Percentiles rank a stretch among this genome's conserved stretches.
These are phyloP conservation scores for Sporothrix brunneoviolacea DNA, from an alignment of 2,329 filamentous ascomycete genomes.

Conservation along the genomic window DNA sequence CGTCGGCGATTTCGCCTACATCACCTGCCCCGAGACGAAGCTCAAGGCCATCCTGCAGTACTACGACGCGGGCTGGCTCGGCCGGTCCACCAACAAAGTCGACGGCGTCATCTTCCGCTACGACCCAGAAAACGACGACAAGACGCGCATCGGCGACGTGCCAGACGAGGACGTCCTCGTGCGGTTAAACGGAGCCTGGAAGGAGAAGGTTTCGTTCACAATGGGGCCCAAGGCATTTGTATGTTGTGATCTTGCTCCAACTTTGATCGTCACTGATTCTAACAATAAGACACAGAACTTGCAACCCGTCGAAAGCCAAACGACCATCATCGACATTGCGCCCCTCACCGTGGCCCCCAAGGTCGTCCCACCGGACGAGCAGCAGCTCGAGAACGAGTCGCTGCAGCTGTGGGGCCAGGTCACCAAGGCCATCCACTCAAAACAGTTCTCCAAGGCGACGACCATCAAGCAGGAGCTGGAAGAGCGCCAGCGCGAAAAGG, in stretches of 20 bases:
- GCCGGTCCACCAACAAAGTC: slow-evolving; percentile 83
- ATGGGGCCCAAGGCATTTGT: slow-evolving; percentile 55
- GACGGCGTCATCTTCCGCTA: slow-evolving; percentile 88
- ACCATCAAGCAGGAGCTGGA: slow-evolving; percentile 85
- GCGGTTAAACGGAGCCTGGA: slow-evolving; percentile 80
- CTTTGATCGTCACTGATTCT: neutral
- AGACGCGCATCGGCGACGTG: slow-evolving; percentile 75
- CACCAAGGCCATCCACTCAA: slow-evolving; percentile 74
- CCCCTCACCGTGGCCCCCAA: slow-evolving; percentile 77
- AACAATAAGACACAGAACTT: slow-evolving; percentile 28
- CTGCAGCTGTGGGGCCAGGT: slow-evolving; percentile 82
- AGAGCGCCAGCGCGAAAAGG: slow-evolving; percentile 79
- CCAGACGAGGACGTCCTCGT: slow-evolving; percentile 77
- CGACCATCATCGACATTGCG: slow-evolving; percentile 78
- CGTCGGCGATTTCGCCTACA: slow-evolving; percentile 81
- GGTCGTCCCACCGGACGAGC: slow-evolving; percentile 65
- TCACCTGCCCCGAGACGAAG: slow-evolving; percentile 83
- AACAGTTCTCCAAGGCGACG: slow-evolving; percentile 80
- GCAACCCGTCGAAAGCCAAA: slow-evolving; percentile 52
- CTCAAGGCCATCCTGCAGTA: slow-evolving; percentile 92
- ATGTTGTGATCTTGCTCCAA: slow-evolving; percentile 29
- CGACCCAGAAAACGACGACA: slow-evolving; percentile 77
- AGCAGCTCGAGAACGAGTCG: slow-evolving; percentile 84
- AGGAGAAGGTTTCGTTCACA: slow-evolving; percentile 59
- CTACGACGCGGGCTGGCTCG: slow-evolving; percentile 89